Percentiles rank a stretch among this genome's conserved stretches.
Evolutionary conservation across 2,329 filamentous ascomycete species (phyloP).

Genomic region (Fusarium sp.): DNA sequence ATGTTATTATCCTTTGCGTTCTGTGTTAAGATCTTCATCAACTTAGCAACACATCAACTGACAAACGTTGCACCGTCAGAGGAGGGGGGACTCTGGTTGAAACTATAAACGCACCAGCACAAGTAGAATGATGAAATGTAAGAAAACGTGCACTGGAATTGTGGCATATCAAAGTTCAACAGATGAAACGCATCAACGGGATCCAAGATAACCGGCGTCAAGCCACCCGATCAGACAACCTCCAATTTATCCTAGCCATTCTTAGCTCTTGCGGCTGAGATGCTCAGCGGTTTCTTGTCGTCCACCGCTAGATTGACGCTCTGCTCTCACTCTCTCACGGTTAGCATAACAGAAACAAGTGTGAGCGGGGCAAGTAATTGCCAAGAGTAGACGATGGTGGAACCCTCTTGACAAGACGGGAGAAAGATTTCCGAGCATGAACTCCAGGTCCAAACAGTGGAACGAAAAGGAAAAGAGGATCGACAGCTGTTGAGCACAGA

Average conservation of each 20-base stretch:
- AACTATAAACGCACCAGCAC: background rate
- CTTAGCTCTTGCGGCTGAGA: conserved; percentile 34
- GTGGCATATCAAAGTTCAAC: conserved; percentile 25
- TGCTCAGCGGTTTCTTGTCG: conserved; percentile 10
- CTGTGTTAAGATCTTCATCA: conserved; percentile 30
- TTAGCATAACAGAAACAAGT: conserved; percentile 18
- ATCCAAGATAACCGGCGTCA: conserved; percentile 36
- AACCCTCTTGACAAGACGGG: conserved; percentile 25
- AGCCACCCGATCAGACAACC: conserved; percentile 33
- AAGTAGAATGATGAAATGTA: background rate
- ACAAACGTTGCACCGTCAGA: conserved; percentile 21
- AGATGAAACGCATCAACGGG: conserved; percentile 40
- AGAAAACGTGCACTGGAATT: conserved; percentile 13
- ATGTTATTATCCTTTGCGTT: background rate
- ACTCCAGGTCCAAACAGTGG: conserved; percentile 31
- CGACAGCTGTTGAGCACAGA: conserved; percentile 35
- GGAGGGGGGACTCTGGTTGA: background rate
- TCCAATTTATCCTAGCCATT: background rate
- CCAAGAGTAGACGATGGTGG: conserved; percentile 37
- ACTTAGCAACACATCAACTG: conserved; percentile 7
- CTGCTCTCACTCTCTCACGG: conserved; percentile 27
- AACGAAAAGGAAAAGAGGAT: conserved; percentile 38
- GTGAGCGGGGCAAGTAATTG: conserved; percentile 41
- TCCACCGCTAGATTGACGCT: conserved; percentile 49
- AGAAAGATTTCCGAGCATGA: conserved; percentile 43